Evolutionary conservation across 179 eudicot genomes (phyloP), one percentile per base, ranked within the genome.

Genomic region (Beta corolliflora): DNA sequence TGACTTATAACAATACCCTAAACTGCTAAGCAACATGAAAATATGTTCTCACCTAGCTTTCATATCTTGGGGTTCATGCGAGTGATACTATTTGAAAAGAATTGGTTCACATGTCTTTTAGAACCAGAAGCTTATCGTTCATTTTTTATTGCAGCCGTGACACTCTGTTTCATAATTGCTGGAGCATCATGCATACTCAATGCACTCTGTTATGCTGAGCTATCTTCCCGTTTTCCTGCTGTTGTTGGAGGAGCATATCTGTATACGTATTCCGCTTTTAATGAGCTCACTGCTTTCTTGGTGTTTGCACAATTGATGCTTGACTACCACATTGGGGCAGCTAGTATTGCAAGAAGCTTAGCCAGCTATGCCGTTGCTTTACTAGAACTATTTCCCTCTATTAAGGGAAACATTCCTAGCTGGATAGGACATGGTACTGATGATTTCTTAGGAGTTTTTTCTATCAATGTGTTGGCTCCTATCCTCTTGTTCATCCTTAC

Each of bases 161-260:
- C 96, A 52, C 88, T 95, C 53, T 92, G 99, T 87, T 95, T 95
- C 78, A 76, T 91, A 73, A 86, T 95, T 65, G 98, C 99, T 55
- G 99, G 99, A 83, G 93, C 89, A 75, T 94, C 96, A 73, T 95
- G 99, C 82, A 91, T 94, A 67, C 93, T 94, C 70, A 95, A 95
- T 85, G 99, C 97, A 16, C 95, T 95, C 72, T 95, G 99, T 83
- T 95, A 95, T 80, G 99, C 99, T 50, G 99, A 95, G 88, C 87
- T 95, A 53, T 90, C 98, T 59, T 90, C 99, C 78, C 94, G 96
- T 14, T 90, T 95, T 84, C 99, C 99, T 53, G 98, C 99, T 50
- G 97, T 95, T 68, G 99, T 95, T 55, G 99, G 99, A 69, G 99
- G 99, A 84, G 99, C 98, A 36, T 95, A 95, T 85, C 81, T 95